Evolutionary conservation across 208 protist genomes (phyloP), one percentile per base, ranked within the genome.

Genomic region (Trypanosoma melophagium): DNA sequence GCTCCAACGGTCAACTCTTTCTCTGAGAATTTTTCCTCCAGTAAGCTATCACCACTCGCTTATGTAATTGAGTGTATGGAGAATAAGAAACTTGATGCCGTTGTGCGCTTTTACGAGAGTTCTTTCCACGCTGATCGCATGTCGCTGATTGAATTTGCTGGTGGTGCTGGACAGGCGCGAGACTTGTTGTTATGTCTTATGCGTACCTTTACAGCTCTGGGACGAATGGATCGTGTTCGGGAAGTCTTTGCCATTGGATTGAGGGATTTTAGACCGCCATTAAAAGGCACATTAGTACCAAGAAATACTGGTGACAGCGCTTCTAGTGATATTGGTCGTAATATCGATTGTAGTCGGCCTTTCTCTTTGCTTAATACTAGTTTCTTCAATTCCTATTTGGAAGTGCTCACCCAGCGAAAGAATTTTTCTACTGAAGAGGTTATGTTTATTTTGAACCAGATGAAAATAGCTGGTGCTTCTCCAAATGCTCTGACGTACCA

Each of bases 341-440:
- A 21, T 3, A 44, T 14, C 8, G 50, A 25, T 22, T 3, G 13
- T 24, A 10, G 40, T 28, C 35, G 44, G 8, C n/a, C 14, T 21
- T n/a, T 47, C 12, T 67, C 64, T 22, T 22, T 72, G 8, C 53
- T 83, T 51, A 79, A 72, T 25, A 50, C 68, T 22, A 70, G 47
- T 25, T 61, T 95, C 64, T 95, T 95, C 71, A 90, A 92, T 60
- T 75, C 74, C 38, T 93, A 93, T 67, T 77, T 95, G 35, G 84
- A 91, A 60, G 77, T 80, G 16, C 70, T 93, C 24, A 92, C 86
- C 7, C 56, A 65, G 38, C 86, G 86, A 0, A 84, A 73, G 28
- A 89, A 87, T 47, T 91, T 80, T 64, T 65, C 81, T n/a, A 45
- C 16, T 5, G 72, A 77, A 14, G 86, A 95, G 71, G 82, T 90